Conservation (phyloP, 1,284 basidiomycete genomes). For the Ganoderma sp. region DNA sequence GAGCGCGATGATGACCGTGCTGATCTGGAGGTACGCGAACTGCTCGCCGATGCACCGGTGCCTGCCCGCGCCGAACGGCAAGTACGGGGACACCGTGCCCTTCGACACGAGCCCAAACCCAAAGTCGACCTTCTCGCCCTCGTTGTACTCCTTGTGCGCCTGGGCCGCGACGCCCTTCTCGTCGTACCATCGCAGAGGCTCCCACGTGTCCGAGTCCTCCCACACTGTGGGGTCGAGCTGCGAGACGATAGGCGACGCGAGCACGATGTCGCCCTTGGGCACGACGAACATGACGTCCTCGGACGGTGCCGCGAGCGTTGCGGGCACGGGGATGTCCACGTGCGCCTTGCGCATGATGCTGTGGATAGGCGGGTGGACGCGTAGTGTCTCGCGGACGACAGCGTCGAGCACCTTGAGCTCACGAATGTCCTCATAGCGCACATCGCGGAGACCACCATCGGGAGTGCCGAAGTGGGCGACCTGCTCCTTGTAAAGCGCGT, state of each 20-base stretch:
- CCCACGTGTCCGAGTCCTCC: slow-evolving; percentile 77
- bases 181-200: slow-evolving; percentile 87
- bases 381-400: slow-evolving; percentile 91
- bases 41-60: slow-evolving; percentile 97
- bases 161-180: slow-evolving; percentile 76
- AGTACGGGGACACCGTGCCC: slow-evolving; percentile 89
- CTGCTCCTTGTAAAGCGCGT: slow-evolving; percentile 89
- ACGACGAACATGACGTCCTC: slow-evolving; percentile 82
- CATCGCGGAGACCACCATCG: slow-evolving; percentile 80
- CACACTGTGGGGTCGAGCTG: slow-evolving; percentile 90
- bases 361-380: slow-evolving; percentile 93
- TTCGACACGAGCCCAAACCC: slow-evolving; percentile 95
- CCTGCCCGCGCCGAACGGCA: slow-evolving; percentile 96
- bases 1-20: slow-evolving; percentile 82
- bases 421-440: slow-evolving; percentile 90
- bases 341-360: slow-evolving; percentile 91
- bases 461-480: slow-evolving; percentile 80
- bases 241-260: slow-evolving; percentile 89
- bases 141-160: slow-evolving; percentile 76
- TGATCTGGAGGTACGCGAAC: slow-evolving; percentile 96
- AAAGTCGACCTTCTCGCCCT: slow-evolving; percentile 93
- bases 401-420: slow-evolving; percentile 86
- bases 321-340: slow-evolving; percentile 83
- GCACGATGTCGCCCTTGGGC: slow-evolving; percentile 90
- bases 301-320: slow-evolving; percentile 79